phyloP scores from a whole-genome alignment of 192 early-diverging fungal genomes.

The Backusella psychrophila region DNA sequence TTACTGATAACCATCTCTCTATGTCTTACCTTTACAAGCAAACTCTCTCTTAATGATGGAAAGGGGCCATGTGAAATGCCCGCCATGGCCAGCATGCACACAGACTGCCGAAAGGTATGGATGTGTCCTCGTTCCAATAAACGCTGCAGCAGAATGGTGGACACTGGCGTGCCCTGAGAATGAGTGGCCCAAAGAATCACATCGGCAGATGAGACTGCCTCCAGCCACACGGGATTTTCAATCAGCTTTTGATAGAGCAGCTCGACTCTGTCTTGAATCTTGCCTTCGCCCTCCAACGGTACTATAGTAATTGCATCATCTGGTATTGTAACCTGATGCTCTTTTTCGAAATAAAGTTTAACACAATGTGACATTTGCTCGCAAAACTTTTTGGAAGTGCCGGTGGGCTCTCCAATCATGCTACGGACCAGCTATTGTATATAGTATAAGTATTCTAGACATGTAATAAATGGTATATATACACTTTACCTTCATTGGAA shows the following conservation, averaged over 20 bases:
- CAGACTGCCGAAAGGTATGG: constrained; percentile 68
- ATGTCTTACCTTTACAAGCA: constrained; percentile 64
- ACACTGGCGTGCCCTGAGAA: constrained; percentile 91
- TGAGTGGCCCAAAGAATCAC: constrained; percentile 89
- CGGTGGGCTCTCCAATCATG: constrained; percentile 92
- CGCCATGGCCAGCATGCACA: constrained; percentile 88
- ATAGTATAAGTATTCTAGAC: no score
- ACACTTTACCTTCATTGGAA: constrained; percentile 60
- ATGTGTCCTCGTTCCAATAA: constrained; percentile 69
- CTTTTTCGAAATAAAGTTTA: constrained; percentile 49
- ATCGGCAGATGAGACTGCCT: constrained; percentile 59
- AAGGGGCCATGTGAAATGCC: constrained; percentile 91
- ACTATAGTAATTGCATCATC: constrained; percentile 67
- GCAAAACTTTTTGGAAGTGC: constrained; percentile 87
- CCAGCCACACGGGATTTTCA: constrained; percentile 42
- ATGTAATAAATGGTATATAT: no score
- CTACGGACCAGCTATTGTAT: constrained; percentile 50
- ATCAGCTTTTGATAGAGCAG: constrained; percentile 75
- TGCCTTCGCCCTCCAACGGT: constrained; percentile 90
- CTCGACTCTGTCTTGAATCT: constrained; percentile 81
- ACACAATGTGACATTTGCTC: constrained; percentile 80
- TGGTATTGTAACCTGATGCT: constrained; percentile 49
- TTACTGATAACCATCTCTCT: not conserved
- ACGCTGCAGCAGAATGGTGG: constrained; percentile 70
- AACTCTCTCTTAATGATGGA: constrained; percentile 73